Evolutionary conservation across 2,329 filamentous ascomycete species (phyloP).

Genomic region (Colletotrichum liaoningense): DNA sequence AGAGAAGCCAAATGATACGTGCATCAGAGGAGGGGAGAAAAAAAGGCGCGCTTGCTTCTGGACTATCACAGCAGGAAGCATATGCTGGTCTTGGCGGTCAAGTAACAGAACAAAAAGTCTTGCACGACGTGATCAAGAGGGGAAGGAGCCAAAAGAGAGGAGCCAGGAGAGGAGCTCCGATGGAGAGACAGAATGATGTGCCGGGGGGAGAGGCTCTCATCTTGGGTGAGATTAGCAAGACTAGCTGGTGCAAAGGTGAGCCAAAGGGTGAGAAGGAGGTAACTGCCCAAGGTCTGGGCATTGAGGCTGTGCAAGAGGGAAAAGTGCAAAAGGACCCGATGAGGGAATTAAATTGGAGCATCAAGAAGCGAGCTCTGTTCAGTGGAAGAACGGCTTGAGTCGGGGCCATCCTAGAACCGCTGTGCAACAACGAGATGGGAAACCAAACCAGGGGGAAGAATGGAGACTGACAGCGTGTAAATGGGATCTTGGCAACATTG

Average conservation of each 20-base stretch:
- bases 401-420: conserved; percentile 29
- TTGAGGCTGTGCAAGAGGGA: conserved; percentile 35
- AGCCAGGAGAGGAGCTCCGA: conserved; percentile 5
- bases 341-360: conserved; percentile 33
- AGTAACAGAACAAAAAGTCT: conserved; percentile 6
- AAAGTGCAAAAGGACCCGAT: conserved; percentile 32
- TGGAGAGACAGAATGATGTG: conserved; percentile 24
- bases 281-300: conserved; percentile 33
- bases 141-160: conserved; percentile 26
- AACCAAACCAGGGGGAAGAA: conserved; percentile 17
- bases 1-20: conserved; percentile 17
- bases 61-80: conserved; percentile 24
- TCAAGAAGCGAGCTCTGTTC: conserved; percentile 23
- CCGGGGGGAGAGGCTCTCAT: conserved; percentile 11
- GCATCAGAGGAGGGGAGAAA: not conserved
- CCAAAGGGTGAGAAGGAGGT: conserved; percentile 22
- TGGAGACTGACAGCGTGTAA: conserved; percentile 17
- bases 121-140: conserved; percentile 22
- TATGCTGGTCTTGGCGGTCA: conserved; percentile 23
- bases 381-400: conserved; percentile 20
- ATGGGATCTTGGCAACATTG: conserved; percentile 18
- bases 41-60: conserved; percentile 28
- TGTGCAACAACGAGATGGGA: conserved; percentile 12
- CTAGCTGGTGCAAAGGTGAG: conserved; percentile 9
- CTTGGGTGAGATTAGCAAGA: conserved; percentile 31